Conservation (phyloP, 441 rosid genomes). For the Adansonia gregorii region DNA sequence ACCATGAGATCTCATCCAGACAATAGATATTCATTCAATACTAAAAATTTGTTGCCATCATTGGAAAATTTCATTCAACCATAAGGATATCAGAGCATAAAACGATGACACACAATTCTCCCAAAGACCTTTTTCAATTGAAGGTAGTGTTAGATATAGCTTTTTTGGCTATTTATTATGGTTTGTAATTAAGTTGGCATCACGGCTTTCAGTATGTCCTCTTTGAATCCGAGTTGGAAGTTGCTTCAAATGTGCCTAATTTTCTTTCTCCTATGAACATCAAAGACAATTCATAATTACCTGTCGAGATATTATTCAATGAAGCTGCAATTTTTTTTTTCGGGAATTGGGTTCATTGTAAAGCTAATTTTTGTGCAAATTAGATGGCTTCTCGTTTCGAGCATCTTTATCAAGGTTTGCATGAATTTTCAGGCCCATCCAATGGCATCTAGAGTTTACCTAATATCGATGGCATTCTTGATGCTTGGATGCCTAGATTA, state of each 20-base stretch:
- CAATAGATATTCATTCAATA: background rate
- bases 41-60: background rate
- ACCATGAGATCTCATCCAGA: background rate
- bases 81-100: conserved; percentile 4
- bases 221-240: background rate
- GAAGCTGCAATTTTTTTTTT: background rate
- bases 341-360: background rate
- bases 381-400: background rate
- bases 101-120: background rate
- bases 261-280: background rate
- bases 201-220: background rate
- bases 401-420: background rate
- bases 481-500: background rate
- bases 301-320: background rate
- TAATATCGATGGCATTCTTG: background rate
- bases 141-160: background rate
- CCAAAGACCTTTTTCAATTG: background rate
- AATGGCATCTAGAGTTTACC: background rate
- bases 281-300: background rate
- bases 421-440: background rate
- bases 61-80: background rate
- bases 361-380: no score
- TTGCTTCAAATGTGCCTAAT: background rate
- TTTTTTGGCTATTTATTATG: background rate
- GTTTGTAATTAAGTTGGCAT: background rate